A percentile compares a stretch with the other conserved stretches of the same genome.
Evolutionary conservation across 106 monocot genomes (phyloP).

Genomic region (Platanthera zijinensis): DNA sequence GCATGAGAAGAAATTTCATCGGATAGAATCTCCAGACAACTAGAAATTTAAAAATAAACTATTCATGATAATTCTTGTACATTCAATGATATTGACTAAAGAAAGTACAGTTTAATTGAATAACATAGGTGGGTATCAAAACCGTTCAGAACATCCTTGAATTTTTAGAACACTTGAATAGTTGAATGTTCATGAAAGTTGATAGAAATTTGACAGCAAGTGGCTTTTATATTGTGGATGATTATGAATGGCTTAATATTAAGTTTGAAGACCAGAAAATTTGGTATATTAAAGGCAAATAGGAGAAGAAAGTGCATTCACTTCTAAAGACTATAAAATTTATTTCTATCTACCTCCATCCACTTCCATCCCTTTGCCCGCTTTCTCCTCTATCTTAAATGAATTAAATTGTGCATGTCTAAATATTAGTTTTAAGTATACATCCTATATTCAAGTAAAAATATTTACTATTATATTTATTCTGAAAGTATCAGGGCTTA

Average conservation of each 20-base stretch:
- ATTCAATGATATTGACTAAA: neutral
- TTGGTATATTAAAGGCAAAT: neutral
- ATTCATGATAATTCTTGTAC: neutral
- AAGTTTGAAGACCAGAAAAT: neutral
- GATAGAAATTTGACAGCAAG: neutral
- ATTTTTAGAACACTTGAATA: neutral
- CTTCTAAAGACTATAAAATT: neutral
- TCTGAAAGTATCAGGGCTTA: no score
- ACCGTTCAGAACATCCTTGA: neutral
- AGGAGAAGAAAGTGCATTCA: neutral
- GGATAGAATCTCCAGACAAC: neutral
- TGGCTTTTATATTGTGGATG: neutral
- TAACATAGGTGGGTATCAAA: neutral
- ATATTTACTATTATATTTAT: no score
- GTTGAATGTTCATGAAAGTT: neutral
- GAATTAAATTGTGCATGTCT: no score
- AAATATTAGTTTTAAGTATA: no score
- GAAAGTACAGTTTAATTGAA: neutral
- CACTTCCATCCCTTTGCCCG: no score
- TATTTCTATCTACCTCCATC: no score
- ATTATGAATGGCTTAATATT: neutral
- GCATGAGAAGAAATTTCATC: neutral
- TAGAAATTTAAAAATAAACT: neutral
- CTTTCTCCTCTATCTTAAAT: no score
- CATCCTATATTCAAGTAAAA: no score